Base-by-base conservation (phyloP, 768 basidiomycete species). In the Cystoderma amianthinum region DNA sequence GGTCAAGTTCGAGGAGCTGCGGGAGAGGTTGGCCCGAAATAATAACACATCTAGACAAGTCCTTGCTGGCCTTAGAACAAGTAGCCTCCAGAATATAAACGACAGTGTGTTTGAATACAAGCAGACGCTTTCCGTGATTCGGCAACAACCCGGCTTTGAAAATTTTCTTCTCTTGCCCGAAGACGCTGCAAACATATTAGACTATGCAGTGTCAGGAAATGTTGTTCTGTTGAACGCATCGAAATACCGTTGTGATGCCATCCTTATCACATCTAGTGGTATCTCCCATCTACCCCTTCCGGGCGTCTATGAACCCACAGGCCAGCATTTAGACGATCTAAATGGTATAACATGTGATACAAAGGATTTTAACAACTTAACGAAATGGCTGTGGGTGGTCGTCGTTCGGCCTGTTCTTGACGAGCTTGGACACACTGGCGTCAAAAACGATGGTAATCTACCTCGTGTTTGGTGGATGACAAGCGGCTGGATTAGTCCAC, bases 381-480 rank as follows among this genome's bases (percentile, higher is more conserved):
- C 49, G 38, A 43, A 33, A 30, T 45, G 46, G 41, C 38, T 52
- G 4, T 50, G 51, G 51, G 39, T 47, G 9, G 43, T 33, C 11
- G 48, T 38, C 5, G 51, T 48, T 7, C 20, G 21, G 11, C 51
- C 51, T 5, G 34, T 52, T 15, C 44, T 52, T 2, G 46, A 47
- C 15, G 24, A n/a, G 41, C 38, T 52, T 18, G 48, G 42, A 13
- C 35, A 44, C n/a, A 40, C n/a, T 34, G 13, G 46, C 46, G 4
- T 15, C 28, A 12, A 38, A 9, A 41, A 28, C 9, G 4, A 24
- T 6, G 39, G 23, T 7, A 17, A 2, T 10, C 24, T 45, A 12
- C 51, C 48, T 32, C 46, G 51, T 4, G 32, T 52, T 10, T 52
- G 45, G 48, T 52, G 51, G 51, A 21, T 49, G 24, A 32, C 38